A percentile compares a stretch with the other conserved stretches of the same genome.
Evolutionary conservation across 1,139 yeast species (phyloP).

Genomic region (Lodderomyces beijingensis): DNA sequence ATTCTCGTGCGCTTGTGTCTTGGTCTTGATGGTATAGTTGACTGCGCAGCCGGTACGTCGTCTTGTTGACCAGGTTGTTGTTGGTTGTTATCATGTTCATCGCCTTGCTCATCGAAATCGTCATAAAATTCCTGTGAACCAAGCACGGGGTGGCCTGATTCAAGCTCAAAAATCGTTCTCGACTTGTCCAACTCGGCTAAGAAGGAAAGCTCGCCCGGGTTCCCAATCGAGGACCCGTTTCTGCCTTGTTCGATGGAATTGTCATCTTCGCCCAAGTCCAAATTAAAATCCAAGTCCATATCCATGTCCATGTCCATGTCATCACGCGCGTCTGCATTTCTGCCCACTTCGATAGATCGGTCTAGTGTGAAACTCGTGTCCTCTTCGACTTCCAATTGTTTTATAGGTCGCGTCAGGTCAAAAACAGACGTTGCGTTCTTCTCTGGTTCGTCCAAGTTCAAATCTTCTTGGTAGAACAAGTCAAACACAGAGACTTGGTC

Average conservation of each 20-base stretch:
- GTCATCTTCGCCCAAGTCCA: constrained; percentile 27
- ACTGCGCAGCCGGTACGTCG: constrained; percentile 14
- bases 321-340: constrained; percentile 19
- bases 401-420: neutral
- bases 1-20: constrained; percentile 30
- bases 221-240: constrained; percentile 18
- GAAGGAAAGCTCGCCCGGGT: constrained; percentile 21
- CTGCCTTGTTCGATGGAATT: constrained; percentile 48
- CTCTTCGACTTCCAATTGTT: constrained; percentile 9
- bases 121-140: neutral
- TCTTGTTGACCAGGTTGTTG: constrained; percentile 11
- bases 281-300: constrained; percentile 51
- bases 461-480: constrained; percentile 60
- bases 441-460: constrained; percentile 33
- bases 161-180: constrained; percentile 18
- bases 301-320: constrained; percentile 22
- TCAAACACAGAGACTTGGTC: constrained; percentile 82
- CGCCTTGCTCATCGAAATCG: constrained; percentile 13
- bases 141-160: constrained; percentile 22
- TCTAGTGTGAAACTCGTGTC: constrained; percentile 24
- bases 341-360: constrained; percentile 57
- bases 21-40: constrained; percentile 17
- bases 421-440: constrained; percentile 2
- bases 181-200: constrained; percentile 24
- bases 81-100: constrained; percentile 10